These are phyloP conservation scores for Blastocrithidia nonstop DNA, from an alignment of 208 protist species.

Conservation along the genomic window DNA sequence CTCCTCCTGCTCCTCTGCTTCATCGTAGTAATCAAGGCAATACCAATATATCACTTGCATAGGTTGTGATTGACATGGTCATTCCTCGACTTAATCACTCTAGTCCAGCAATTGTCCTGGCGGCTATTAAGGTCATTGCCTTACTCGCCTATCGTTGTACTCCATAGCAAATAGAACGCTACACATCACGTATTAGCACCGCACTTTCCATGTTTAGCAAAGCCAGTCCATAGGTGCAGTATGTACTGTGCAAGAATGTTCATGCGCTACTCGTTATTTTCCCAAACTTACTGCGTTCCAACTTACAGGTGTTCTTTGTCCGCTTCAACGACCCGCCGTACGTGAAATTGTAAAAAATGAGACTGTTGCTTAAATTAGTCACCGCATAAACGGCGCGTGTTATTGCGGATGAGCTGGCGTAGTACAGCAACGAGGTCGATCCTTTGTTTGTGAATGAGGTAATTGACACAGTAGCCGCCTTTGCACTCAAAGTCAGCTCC, in stretches of 20 bases:
- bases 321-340: conserved; percentile 99
- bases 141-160: conserved; percentile 40
- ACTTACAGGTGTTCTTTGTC: conserved; percentile 95
- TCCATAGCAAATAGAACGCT: conserved; percentile 30
- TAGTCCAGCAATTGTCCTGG: conserved; percentile 97
- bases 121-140: conserved; percentile 90
- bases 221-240: conserved; percentile 93
- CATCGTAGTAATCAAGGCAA: no score
- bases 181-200: conserved; percentile 89
- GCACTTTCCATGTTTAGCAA: conserved; percentile 84
- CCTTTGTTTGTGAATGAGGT: conserved; percentile 96
- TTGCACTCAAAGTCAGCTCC: conserved; percentile 96
- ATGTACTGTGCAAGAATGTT: conserved; percentile 97
- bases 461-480: conserved; percentile 91
- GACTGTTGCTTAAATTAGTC: conserved; percentile 96
- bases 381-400: conserved; percentile 82
- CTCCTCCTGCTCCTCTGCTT: no score
- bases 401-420: conserved; percentile 93
- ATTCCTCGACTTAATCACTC: conserved; percentile 91
- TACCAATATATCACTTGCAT: conserved; percentile 41
- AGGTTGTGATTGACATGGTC: conserved; percentile 91
- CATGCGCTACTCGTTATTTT: conserved; percentile 96
- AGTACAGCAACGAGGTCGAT: conserved; percentile 97
- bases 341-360: conserved; percentile 99
- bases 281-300: conserved; percentile 83